Percentiles rank a stretch among this genome's conserved stretches.
phyloP scores from a whole-genome alignment of 768 basidiomycete species.

The Pulveroboletus ravenelii region DNA sequence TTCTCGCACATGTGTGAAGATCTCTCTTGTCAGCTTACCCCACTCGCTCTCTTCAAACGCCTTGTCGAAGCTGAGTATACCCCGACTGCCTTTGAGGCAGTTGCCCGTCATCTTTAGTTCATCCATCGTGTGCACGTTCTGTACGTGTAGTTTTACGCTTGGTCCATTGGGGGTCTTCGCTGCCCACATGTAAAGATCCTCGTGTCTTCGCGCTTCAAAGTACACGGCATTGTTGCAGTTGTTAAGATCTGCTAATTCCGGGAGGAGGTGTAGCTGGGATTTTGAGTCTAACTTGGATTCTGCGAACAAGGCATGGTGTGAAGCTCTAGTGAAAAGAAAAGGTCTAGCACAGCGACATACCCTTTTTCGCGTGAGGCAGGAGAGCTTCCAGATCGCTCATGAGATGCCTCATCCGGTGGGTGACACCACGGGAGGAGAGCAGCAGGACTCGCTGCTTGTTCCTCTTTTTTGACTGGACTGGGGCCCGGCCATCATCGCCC shows the following conservation, averaged over 20 bases:
- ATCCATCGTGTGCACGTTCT: conserved; percentile 99
- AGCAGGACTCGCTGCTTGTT: conserved; percentile 96
- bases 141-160: conserved; percentile 94
- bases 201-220: conserved; percentile 93
- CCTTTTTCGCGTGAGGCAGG: conserved; percentile 95
- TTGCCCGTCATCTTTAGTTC: conserved; percentile 99
- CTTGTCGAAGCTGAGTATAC: conserved; percentile 87
- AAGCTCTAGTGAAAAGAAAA: not conserved
- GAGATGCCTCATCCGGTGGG: conserved; percentile 93
- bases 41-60: conserved; percentile 86
- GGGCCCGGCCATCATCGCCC: conserved; percentile 50
- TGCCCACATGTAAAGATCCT: conserved; percentile 96
- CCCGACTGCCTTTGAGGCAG: conserved; percentile 92
- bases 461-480: conserved; percentile 48
- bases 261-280: conserved; percentile 85
- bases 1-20: conserved; percentile 80
- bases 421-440: conserved; percentile 90
- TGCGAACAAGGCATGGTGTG: conserved; percentile 29
- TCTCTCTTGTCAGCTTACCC: conserved; percentile 83
- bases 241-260: conserved; percentile 94
- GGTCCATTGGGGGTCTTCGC: conserved; percentile 97
- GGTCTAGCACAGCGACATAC: conserved; percentile 41
- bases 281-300: conserved; percentile 98
- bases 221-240: conserved; percentile 98
- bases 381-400: conserved; percentile 91